These are phyloP conservation scores for Pseudonitzschia multistriata DNA, from an alignment of 108 stramenopile species.

Conservation along the genomic window DNA sequence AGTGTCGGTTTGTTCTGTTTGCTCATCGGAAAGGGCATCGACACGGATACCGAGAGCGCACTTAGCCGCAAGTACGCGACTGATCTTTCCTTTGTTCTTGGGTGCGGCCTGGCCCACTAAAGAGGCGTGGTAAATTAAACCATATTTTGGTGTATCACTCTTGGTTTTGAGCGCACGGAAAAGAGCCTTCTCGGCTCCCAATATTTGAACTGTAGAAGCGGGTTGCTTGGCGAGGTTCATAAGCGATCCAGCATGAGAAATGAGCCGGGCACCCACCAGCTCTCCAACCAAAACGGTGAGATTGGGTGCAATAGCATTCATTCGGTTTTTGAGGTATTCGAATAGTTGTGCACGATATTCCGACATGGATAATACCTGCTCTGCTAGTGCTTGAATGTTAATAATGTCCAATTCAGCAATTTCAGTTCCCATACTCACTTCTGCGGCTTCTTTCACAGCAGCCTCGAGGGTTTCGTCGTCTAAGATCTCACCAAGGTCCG, in stretches of 20 bases:
- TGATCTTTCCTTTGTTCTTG: conserved; percentile 99
- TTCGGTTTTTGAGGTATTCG: conserved; percentile 98
- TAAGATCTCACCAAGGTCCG: conserved; percentile 90
- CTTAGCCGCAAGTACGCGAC: conserved; percentile 98
- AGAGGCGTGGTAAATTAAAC: conserved; percentile 97
- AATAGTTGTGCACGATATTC: conserved; percentile 98
- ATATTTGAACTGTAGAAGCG: conserved; percentile 99
- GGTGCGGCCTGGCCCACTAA: conserved; percentile 98
- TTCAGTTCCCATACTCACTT: conserved; percentile 99
- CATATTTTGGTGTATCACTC: conserved; percentile 99
- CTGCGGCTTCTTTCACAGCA: conserved; percentile 97
- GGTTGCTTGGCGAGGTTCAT: conserved; percentile 99
- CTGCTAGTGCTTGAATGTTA: conserved; percentile 90
- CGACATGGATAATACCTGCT: conserved; percentile 95
- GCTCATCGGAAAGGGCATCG: conserved; percentile 96
- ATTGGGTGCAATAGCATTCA: conserved; percentile 99
- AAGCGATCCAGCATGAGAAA: conserved; percentile 97
- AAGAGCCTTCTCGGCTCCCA: conserved; percentile 99
- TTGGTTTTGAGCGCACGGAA: conserved; percentile 99
- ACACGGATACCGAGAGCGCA: conserved; percentile 96
- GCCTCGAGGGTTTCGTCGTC: conserved; percentile 86
- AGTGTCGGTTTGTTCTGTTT: conserved; percentile 84
- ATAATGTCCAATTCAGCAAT: conserved; percentile 94
- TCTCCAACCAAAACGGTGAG: conserved; percentile 98
- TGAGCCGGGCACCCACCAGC: conserved; percentile 97